A percentile compares a stretch with the other conserved stretches of the same genome.
These are phyloP conservation scores for Phaeosphaeriaceae sp. DNA, from an alignment of 2,329 filamentous ascomycete species.

Conservation along the genomic window DNA sequence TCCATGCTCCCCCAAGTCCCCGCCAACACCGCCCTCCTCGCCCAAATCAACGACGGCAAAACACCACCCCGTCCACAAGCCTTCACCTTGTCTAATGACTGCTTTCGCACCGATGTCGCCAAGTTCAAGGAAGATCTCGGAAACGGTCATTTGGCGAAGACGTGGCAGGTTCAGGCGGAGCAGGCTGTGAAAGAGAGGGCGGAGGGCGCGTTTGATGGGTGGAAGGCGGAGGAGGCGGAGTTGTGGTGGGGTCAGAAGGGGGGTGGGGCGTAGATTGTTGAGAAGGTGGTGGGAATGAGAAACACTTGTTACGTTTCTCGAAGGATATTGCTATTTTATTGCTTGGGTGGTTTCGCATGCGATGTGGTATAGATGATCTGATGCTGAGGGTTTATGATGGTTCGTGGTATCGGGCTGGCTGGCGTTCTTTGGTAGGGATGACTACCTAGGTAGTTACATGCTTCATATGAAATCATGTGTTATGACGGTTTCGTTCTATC, in stretches of 20 bases:
- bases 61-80: slow-evolving; percentile 28
- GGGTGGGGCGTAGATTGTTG: not conserved
- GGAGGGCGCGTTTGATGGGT: slow-evolving; percentile 63
- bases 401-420: no score
- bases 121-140: slow-evolving; percentile 63
- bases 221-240: slow-evolving; percentile 62
- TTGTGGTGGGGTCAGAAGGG: slow-evolving; percentile 64
- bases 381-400: no score
- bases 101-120: slow-evolving; percentile 60
- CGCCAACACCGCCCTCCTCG: slow-evolving; percentile 22
- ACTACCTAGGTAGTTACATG: no score
- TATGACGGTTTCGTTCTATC: no score
- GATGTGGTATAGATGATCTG: no score
- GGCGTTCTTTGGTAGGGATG: no score
- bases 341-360: no score
- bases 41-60: slow-evolving; percentile 19
- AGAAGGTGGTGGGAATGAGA: no score
- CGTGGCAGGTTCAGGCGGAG: slow-evolving; percentile 63
- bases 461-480: no score
- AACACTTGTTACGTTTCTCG: no score
- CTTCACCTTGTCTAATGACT: slow-evolving; percentile 44
- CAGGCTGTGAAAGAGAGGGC: slow-evolving; percentile 60
- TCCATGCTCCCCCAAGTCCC: slow-evolving; percentile 27
- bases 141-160: slow-evolving; percentile 62
- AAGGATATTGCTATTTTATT: no score